Conservation (phyloP, 1,284 basidiomycete species). For the Pascua guehoae region DNA sequence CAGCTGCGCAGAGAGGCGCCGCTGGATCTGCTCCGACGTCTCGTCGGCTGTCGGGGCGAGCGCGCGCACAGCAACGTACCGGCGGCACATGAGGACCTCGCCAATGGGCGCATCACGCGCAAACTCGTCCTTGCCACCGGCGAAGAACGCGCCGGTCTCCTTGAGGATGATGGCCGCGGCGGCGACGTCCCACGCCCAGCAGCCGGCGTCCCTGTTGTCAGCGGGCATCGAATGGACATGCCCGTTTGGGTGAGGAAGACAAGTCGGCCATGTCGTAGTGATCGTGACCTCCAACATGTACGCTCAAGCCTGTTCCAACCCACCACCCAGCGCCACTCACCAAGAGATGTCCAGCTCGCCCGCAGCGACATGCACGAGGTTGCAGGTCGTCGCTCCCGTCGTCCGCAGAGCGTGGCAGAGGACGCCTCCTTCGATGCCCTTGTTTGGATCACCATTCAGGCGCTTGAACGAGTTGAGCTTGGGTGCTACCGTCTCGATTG, state of each 20-base stretch:
- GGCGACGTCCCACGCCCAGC: slow-evolving; percentile 75
- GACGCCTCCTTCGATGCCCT: slow-evolving; percentile 68
- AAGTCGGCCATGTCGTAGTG: too few species aligned
- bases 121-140: slow-evolving; percentile 58
- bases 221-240: background rate
- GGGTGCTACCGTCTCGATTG: slow-evolving; percentile 56
- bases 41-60: slow-evolving; percentile 50
- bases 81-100: slow-evolving; percentile 71
- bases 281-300: too few species aligned
- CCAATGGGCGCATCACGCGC: slow-evolving; percentile 56
- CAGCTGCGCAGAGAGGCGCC: slow-evolving; percentile 73
- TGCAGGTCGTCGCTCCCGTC: slow-evolving; percentile 76
- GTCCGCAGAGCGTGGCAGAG: slow-evolving; percentile 82
- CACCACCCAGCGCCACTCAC: slow-evolving; percentile 53
- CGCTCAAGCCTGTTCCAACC: too few species aligned
- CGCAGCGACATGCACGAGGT: slow-evolving; percentile 75
- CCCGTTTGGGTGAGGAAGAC: too few species aligned
- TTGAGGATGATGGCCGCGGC: slow-evolving; percentile 85
- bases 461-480: slow-evolving; percentile 69
- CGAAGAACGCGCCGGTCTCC: slow-evolving; percentile 77
- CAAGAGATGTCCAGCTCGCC: slow-evolving; percentile 70
- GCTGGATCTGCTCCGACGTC: slow-evolving; percentile 68
- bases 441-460: slow-evolving; percentile 68
- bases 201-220: slow-evolving; percentile 50
- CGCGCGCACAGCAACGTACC: slow-evolving; percentile 67